Evolutionary conservation across 768 basidiomycete species (phyloP), one percentile per base, ranked within the genome.

Genomic region (Serpula lacrymans): DNA sequence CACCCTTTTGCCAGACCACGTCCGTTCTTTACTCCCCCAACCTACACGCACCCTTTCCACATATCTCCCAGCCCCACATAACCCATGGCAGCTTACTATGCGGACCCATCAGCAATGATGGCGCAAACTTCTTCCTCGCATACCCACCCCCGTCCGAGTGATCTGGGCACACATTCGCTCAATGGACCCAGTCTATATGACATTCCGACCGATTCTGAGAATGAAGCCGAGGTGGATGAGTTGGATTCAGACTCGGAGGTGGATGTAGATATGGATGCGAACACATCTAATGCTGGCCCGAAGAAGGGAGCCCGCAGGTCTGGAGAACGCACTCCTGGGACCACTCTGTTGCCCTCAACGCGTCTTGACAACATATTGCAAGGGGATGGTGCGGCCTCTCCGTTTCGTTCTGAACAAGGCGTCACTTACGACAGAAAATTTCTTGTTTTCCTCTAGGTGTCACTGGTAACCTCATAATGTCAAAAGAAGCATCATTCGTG

Each of bases 361-460:
- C 75, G 78, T 47, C 59, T 93, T 28, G 85, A 90, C 60, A 82
- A 76, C 54, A 88, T 91, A 50, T 68, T 88, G 29, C 80, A 88
- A 53, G 81, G 85, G 10, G 86, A 91, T 47, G 85, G 87, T 80
- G 58, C 34, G 74, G 65, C 31, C 31, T 11, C 34, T 13, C 8
- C 25, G 41, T 25, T 12, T 31, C 16, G 34, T 20, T 8, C 13
- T 13, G 16, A 26, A 12, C 28, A 36, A 29, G 34, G 30, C 30
- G 17, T 32, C 42, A 32, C 41, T 37, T 43, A n/a, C 43, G 23
- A 38, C 34, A 45, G 44, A n/a, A 32, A 37, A 36, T 39, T 21
- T 25, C 36, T 16, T 34, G 22, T 42, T 48, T n/a, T 42, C 38
- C 48, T 40, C 16, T 50, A 82, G 79, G 80, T 28, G 72, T 77